Evolutionary conservation across 805 yeast species (phyloP), one percentile per base, ranked within the genome.

Genomic region (Nakazawaea wickerhamii): DNA sequence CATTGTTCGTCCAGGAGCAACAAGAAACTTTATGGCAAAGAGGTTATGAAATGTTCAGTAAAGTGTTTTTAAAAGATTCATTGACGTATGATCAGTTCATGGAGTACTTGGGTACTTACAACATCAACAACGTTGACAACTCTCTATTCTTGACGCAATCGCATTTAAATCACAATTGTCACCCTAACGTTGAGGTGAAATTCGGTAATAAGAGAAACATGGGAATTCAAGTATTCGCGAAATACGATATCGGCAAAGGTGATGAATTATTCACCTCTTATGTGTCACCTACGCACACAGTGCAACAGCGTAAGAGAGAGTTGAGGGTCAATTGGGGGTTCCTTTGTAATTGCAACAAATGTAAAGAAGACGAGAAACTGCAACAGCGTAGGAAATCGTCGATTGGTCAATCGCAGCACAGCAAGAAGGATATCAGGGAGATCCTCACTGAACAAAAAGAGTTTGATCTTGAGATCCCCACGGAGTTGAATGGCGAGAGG

Each of bases 311-410:
- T 48, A 79, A 77, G 52, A 59, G 83, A 48, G 79, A 75, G 48
- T 63, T 87, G 38, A 62, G 90, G 45, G 77, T 79, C 10, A 81
- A 82, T 51, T 87, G 88, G 86, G 95, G 95, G 4, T 87, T 87
- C 58, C 54, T 72, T 15, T 87, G 95, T 59, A 59, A 57, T 20
- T 87, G 95, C 57, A 52, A 60, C 10, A 73, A 82, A 48, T 87
- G 95, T 59, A 71, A 73, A 51, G 64, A 63, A 6, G 90, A 84
- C 48, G 55, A 68, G 27, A 64, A 65, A 40, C 48, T 37, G 1
- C 65, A 68, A 37, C 72, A 73, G 31, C 57, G 73, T 49, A 67
- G 78, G 42, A 70, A 73, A 48, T 72, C 78, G 1, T 59, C 64
- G 36, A 49, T 58, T 9, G 52, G 57, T 21, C 51, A 37, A 27